Evolutionary conservation across 495 filamentous ascomycete genomes (phyloP).

Genomic region (Penicillium paxilli): DNA sequence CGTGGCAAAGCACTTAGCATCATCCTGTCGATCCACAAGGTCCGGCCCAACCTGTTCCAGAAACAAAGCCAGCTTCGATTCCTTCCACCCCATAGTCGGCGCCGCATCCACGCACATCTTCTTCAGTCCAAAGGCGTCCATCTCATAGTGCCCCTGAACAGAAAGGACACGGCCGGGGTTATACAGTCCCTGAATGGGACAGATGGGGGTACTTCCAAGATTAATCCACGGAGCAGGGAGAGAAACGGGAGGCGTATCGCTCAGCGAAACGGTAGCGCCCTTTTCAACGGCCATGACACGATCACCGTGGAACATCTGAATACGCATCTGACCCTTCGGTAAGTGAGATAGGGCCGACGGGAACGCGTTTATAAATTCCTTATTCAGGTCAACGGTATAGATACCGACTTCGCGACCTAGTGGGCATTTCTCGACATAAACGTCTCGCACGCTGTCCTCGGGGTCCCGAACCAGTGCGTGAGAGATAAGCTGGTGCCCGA

Average conservation of each 20-base stretch:
- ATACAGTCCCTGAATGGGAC: conserved; percentile 43
- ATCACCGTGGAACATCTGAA: conserved; percentile 43
- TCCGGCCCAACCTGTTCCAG: conserved; percentile 30
- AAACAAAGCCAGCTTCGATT: conserved; percentile 26
- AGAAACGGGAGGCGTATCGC: conserved; percentile 24
- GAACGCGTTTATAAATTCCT: conserved; percentile 24
- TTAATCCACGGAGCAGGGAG: conserved; percentile 31
- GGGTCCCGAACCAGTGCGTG: conserved; percentile 28
- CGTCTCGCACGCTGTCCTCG: conserved; percentile 21
- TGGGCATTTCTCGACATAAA: conserved; percentile 30
- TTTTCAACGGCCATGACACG: conserved; percentile 31
- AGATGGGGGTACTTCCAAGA: conserved; percentile 33
- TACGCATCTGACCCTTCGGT: conserved; percentile 20
- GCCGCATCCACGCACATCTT: conserved; percentile 34
- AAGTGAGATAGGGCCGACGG: conserved; percentile 14
- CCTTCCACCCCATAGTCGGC: conserved; percentile 26
- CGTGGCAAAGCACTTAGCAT: conserved; percentile 23
- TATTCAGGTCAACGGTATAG: conserved; percentile 25
- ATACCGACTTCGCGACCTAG: conserved; percentile 36
- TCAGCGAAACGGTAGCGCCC: conserved; percentile 15
- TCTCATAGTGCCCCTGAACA: conserved; percentile 39
- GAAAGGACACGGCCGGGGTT: conserved; percentile 30
- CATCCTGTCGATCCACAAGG: conserved; percentile 18
- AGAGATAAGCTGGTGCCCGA: conserved; percentile 43
- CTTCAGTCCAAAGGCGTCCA: conserved; percentile 34